Evolutionary conservation across 345 rosid genomes (phyloP), one percentile per base, ranked within the genome.

Genomic region (Rubroshorea leprosula): DNA sequence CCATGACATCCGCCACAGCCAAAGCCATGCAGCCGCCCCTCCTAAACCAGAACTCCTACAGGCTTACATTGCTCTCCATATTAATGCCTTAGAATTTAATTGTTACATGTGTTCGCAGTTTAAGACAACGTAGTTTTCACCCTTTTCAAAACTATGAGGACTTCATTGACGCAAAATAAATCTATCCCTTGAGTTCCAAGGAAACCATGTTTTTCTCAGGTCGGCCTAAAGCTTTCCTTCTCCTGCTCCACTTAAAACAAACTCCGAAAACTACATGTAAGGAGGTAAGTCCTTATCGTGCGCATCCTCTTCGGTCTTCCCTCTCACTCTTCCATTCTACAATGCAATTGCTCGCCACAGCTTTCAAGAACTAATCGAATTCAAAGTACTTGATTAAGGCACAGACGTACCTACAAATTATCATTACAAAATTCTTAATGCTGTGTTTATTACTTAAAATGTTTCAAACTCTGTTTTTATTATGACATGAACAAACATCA

Each of bases 211-310:
- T 66, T 60, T 55, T 51, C 27, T 38, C 23, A 6, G 14, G 57
- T 67, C 46, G 60, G 23, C 19, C 61, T 54, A 64, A 78, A 59
- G 27, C 69, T 69, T 86, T 85, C 96, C 51, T 49, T 73, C 69
- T 86, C 88, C 70, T 15, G n/a, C 75, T 78, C 95, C 95, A 86
- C 98, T 82, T 62, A 73, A 77, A 91, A 82, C 96, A 53, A 35
- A 82, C 85, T 72, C 66, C 35, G 89, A 87, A 61, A 87, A 72
- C 75, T 73, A 81, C 94, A 54, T 44, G 78, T 82, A 76, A 84
- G 95, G 92, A 84, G 90, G 46, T 15, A 17, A 60, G 88, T 86
- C 90, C 53, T 62, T 83, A 60, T 83, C 74, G 13, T 70, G 73
- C 67, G 60, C 77, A 62, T 68, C 74, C 47, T 66, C 69, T 55